Conservation (phyloP, 2,329 filamentous ascomycete species). For the Fusarium incarnatum region DNA sequence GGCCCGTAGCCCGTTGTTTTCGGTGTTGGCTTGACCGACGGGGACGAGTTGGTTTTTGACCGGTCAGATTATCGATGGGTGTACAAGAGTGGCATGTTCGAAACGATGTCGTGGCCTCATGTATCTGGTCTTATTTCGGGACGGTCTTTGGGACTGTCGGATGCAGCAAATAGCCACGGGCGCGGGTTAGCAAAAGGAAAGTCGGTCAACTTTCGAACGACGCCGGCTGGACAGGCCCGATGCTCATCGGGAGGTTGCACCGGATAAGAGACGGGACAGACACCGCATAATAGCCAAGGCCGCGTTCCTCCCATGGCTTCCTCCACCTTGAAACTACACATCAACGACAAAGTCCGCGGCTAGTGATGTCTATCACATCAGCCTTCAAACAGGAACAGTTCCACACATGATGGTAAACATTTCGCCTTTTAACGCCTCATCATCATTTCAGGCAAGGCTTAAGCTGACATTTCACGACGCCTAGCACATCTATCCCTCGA, state of each 20-base stretch:
- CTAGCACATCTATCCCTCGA: neutral
- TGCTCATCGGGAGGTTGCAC: conserved; percentile 33
- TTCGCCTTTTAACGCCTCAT: neutral
- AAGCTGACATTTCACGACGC: conserved; percentile 10
- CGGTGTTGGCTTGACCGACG: conserved; percentile 10
- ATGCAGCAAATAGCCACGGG: conserved; percentile 20
- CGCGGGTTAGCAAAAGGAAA: conserved; percentile 16
- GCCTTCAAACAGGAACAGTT: neutral
- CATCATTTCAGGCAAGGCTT: conserved; percentile 21
- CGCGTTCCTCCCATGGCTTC: neutral
- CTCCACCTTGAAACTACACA: neutral
- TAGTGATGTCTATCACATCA: neutral
- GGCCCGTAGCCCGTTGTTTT: conserved; percentile 4
- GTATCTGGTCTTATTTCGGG: conserved; percentile 28
- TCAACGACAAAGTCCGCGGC: neutral
- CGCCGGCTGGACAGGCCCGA: conserved; percentile 20
- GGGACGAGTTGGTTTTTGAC: conserved; percentile 28
- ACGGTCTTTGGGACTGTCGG: conserved; percentile 5
- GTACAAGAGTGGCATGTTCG: conserved; percentile 31
- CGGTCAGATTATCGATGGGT: conserved; percentile 32
- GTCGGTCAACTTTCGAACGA: conserved; percentile 25
- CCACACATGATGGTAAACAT: neutral
- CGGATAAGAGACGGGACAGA: conserved; percentile 10
- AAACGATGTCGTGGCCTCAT: conserved; percentile 20
- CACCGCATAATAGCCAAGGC: conserved; percentile 4